phyloP scores from a whole-genome alignment of 2,329 filamentous ascomycete species.

The Nannizziopsis arthrosporioides region DNA sequence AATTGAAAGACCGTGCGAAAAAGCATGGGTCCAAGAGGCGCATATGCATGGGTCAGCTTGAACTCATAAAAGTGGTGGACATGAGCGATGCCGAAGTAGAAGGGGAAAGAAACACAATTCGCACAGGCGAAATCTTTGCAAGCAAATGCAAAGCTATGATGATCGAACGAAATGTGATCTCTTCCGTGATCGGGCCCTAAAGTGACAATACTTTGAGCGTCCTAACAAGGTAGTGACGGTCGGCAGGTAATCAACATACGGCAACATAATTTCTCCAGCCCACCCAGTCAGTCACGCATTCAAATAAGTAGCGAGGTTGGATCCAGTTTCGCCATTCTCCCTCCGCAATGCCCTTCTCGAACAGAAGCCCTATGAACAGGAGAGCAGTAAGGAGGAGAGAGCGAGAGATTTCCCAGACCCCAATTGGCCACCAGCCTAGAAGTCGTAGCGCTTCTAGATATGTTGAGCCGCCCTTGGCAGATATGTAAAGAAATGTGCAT shows the following conservation, averaged over 20 bases:
- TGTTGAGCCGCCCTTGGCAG: constrained; percentile 41
- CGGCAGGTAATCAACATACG: constrained; percentile 39
- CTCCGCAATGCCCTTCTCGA: constrained; percentile 64
- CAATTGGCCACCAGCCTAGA: constrained; percentile 72
- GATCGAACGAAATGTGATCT: constrained; percentile 82
- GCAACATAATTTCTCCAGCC: constrained; percentile 79
- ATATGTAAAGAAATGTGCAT: constrained; percentile 56
- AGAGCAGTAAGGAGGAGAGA: constrained; percentile 38
- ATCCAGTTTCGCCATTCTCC: constrained; percentile 57
- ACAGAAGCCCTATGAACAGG: constrained; percentile 75
- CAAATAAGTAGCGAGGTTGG: constrained; percentile 43
- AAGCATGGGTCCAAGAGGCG: constrained; percentile 51
- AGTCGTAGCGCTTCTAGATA: constrained; percentile 50
- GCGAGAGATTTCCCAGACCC: constrained; percentile 50
- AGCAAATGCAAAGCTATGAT: constrained; percentile 72
- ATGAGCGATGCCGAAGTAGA: constrained; percentile 89
- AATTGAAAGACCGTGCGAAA: constrained; percentile 72
- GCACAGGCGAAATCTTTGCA: constrained; percentile 45
- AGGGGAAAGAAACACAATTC: constrained; percentile 68
- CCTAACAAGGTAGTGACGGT: constrained; percentile 16
- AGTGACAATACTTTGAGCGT: constrained; percentile 14
- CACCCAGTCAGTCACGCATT: constrained; percentile 60
- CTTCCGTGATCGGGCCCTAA: constrained; percentile 78
- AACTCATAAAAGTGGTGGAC: constrained; percentile 96
- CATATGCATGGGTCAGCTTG: constrained; percentile 62